Percentiles rank a stretch among this genome's conserved stretches.
These are phyloP conservation scores for Gastrolobium villosum DNA, from an alignment of 306 rosid genomes.

Conservation along the genomic window DNA sequence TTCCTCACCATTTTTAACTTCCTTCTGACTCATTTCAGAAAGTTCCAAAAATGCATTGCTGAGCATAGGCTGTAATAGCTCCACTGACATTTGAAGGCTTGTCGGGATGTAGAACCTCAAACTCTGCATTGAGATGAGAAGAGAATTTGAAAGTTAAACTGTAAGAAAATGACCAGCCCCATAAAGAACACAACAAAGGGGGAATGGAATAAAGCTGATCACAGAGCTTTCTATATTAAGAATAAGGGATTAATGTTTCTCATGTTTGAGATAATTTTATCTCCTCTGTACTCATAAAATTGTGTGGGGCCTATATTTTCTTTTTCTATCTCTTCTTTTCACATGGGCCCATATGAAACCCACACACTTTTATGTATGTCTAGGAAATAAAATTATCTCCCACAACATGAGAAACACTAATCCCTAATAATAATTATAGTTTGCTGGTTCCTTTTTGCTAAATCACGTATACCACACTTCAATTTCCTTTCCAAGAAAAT, in stretches of 20 bases:
- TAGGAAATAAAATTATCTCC: too few relatives aligned
- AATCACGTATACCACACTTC: slow-evolving; percentile 22
- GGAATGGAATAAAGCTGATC: not conserved
- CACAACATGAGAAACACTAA: too few relatives aligned
- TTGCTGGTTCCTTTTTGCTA: slow-evolving; percentile 9
- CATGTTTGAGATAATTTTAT: too few relatives aligned
- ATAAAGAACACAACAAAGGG: slow-evolving; percentile 10
- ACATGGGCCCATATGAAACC: too few relatives aligned
- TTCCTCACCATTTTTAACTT: slow-evolving; percentile 51
- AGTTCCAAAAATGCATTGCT: slow-evolving; percentile 69
- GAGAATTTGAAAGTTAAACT: slow-evolving; percentile 12
- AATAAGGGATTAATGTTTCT: too few relatives aligned
- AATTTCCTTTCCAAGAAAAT: slow-evolving; percentile 19
- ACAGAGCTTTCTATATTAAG: not conserved
- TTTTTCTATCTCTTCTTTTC: too few relatives aligned
- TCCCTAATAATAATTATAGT: too few relatives aligned
- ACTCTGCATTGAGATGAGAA: slow-evolving; percentile 59
- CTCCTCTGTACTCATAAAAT: too few relatives aligned
- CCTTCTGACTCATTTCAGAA: slow-evolving; percentile 56
- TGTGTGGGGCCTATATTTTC: too few relatives aligned
- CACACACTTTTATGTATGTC: too few relatives aligned
- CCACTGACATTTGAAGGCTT: slow-evolving; percentile 61
- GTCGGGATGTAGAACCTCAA: slow-evolving; percentile 79
- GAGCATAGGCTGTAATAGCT: slow-evolving; percentile 61
- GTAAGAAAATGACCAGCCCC: slow-evolving; percentile 22